These are phyloP conservation scores for Hanseniaspora nectarophila DNA, from an alignment of 805 yeast species.

Conservation along the genomic window DNA sequence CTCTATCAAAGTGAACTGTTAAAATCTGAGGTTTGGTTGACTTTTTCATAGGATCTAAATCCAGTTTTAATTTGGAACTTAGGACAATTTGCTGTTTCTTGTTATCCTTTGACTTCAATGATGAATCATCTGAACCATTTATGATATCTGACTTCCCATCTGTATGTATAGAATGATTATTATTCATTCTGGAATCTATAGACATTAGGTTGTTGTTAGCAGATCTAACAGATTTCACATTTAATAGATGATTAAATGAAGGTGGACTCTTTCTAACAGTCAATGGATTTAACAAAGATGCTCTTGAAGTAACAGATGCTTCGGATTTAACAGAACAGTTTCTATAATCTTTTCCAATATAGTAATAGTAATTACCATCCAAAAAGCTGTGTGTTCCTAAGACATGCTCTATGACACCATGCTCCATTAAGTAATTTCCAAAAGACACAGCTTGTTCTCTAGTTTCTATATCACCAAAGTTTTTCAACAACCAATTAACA, in stretches of 20 bases:
- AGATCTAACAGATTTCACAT: background rate
- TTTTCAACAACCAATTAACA: constrained; percentile 73
- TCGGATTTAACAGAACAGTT: constrained; percentile 17
- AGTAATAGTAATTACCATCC: constrained; percentile 89
- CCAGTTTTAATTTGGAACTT: constrained; percentile 53
- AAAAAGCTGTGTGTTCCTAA: constrained; percentile 70
- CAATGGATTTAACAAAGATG: background rate
- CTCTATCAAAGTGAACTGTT: constrained; percentile 77
- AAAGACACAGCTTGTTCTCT: constrained; percentile 72
- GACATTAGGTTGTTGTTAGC: background rate
- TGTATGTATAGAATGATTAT: background rate
- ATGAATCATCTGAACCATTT: background rate
- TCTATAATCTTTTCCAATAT: constrained; percentile 45
- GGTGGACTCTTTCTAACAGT: background rate
- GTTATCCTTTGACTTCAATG: background rate
- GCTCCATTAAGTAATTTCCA: constrained; percentile 67
- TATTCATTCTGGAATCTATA: background rate
- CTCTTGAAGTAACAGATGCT: background rate
- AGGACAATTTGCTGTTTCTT: constrained; percentile 37
- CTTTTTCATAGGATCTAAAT: constrained; percentile 60
- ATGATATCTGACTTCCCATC: constrained; percentile 15
- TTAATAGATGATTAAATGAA: constrained; percentile 9
- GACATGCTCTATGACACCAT: constrained; percentile 67
- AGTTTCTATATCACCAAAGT: constrained; percentile 65
- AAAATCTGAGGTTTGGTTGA: constrained; percentile 70